Evolutionary conservation across 2,329 filamentous ascomycete genomes (phyloP), one percentile per base, ranked within the genome.

Genomic region (Claviceps spartinae): DNA sequence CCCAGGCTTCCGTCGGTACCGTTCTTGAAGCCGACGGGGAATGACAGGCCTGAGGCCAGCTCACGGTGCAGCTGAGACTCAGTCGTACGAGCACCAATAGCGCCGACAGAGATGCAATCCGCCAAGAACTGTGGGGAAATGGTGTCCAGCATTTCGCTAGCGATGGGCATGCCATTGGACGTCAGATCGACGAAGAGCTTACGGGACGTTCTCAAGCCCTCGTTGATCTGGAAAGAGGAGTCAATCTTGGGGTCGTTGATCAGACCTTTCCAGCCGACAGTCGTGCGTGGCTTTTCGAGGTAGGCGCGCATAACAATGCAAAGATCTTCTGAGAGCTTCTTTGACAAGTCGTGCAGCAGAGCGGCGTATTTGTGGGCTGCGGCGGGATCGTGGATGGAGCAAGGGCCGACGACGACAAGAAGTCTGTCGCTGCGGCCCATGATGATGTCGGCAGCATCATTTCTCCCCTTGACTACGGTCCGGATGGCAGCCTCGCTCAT

Each of bases 21-120:
- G 71, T 98, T 98, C 82, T 98, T 98, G 85, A 96, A 98, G 54
- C 93, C 93, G 59, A 98, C 90, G 22, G 93, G 93, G 84, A 96
- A 97, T 53, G 88, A 95, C 51, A 97, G 78, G 61, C 93, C 93
- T 30, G 87, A 94, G 5, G 93, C 93, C 56, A 98, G 81, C 74
- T 98, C 93, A 57, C 93, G 85, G 73, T 98, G 93, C 58, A 97
- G 77, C 73, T 98, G 93, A 52, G 86, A 93, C 74, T 98, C 93
- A 48, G 93, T 98, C 44, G 93, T 98, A 59, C 93, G 82, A 44
- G 93, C 93, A 56, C 93, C 93, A 64, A 98, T 95, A 54, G 93
- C 93, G 55, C 93, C 93, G 26, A 97, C 83, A 0, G 88, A 95
- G 68, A 98, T 90, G 61, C 95, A 81, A 69, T 98, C 93, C 55